These are phyloP conservation scores for Ogataea nitratoaversa DNA, from an alignment of 805 yeast genomes.

Conservation along the genomic window DNA sequence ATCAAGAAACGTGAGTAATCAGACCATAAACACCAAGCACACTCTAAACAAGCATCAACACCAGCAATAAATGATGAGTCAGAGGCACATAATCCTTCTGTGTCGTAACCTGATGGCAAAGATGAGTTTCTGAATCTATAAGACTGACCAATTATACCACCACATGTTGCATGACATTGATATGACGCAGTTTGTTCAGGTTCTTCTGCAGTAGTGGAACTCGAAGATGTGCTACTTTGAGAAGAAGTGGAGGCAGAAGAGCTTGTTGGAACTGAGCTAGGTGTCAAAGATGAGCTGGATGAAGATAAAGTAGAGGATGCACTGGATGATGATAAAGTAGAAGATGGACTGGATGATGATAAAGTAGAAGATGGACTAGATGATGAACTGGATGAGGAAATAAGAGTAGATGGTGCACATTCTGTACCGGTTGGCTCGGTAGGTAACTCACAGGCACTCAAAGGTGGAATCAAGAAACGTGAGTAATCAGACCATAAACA, in stretches of 20 bases:
- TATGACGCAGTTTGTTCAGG: background rate
- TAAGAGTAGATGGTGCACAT: slow-evolving; percentile 18
- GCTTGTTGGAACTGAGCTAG: too few species aligned
- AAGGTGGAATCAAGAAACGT: slow-evolving; percentile 26
- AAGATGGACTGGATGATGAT: too few species aligned
- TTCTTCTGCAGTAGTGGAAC: background rate
- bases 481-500: slow-evolving; percentile 37
- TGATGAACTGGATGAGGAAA: too few species aligned
- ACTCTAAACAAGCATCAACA: slow-evolving; percentile 33
- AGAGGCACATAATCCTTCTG: slow-evolving; percentile 30
- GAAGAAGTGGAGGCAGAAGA: background rate
- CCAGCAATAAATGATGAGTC: slow-evolving; percentile 24
- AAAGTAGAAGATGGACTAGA: slow-evolving; percentile 15
- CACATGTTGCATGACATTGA: background rate
- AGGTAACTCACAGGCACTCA: slow-evolving; percentile 28
- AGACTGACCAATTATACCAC: background rate
- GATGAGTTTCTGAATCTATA: background rate
- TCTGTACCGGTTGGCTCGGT: slow-evolving; percentile 37
- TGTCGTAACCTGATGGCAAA: slow-evolving; percentile 17
- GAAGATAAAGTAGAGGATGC: slow-evolving; percentile 8
- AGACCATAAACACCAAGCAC: slow-evolving; percentile 39
- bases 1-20: slow-evolving; percentile 32
- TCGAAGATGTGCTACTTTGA: background rate
- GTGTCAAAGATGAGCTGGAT: background rate
- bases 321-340: slow-evolving; percentile 5